Evolutionary conservation across 257 asterid species (phyloP).

Genomic region (Solanum bulbocastanum): DNA sequence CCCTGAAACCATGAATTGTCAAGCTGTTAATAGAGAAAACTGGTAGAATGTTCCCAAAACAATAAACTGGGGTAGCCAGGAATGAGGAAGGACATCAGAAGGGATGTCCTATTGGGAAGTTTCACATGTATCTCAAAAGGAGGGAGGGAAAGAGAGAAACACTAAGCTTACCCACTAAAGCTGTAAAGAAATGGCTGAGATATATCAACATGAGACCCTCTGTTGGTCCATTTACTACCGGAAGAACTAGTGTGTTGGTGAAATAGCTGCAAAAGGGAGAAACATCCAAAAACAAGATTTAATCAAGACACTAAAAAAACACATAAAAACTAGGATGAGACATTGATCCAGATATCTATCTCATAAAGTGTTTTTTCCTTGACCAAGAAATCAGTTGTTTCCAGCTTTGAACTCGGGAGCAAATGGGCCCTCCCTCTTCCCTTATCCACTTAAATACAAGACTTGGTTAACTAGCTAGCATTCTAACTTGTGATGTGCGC

Average conservation of each 20-base stretch:
- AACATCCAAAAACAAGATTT: background rate
- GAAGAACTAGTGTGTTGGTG: conserved; percentile 90
- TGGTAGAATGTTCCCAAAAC: background rate
- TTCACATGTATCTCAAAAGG: background rate
- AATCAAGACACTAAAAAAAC: background rate
- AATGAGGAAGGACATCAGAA: background rate
- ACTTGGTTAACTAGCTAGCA: background rate
- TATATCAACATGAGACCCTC: conserved; percentile 89
- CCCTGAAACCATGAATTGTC: conserved; percentile 39
- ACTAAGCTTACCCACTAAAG: conserved; percentile 42
- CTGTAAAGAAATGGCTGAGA: conserved; percentile 58
- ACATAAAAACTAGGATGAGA: background rate
- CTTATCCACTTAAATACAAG: background rate
- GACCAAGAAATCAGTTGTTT: background rate
- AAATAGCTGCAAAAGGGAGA: conserved; percentile 49
- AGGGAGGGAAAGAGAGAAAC: conserved; percentile 5
- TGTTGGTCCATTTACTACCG: conserved; percentile 88
- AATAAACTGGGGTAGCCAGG: background rate
- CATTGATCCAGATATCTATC: background rate
- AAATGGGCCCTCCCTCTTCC: background rate
- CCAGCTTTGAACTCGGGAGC: background rate
- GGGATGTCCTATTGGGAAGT: background rate
- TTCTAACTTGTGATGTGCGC: background rate
- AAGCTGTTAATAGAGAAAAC: background rate
- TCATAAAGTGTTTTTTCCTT: background rate